A percentile compares a stretch with the other conserved stretches of the same genome.
Evolutionary conservation across 305 asterid genomes (phyloP).

Genomic region (Fraxinus baroniana): DNA sequence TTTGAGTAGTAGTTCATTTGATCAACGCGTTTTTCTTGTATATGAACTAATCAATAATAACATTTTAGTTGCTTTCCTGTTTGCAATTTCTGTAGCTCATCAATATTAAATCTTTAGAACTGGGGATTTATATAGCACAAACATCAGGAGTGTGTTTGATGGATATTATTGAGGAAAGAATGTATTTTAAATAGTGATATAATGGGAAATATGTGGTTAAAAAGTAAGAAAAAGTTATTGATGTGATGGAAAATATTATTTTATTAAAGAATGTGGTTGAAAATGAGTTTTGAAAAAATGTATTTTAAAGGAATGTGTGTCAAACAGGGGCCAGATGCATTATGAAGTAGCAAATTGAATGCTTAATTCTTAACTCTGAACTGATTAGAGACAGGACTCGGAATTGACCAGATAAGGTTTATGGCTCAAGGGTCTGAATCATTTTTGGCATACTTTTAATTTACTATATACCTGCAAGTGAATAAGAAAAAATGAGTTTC

Average conservation of each 20-base stretch:
- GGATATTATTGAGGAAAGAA: too few relatives aligned
- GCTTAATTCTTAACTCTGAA: background rate
- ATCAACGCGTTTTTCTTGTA: background rate
- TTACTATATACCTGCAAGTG: background rate
- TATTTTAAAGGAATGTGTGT: too few relatives aligned
- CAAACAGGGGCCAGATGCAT: background rate
- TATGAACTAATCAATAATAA: background rate
- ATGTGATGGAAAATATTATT: too few relatives aligned
- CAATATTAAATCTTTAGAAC: background rate
- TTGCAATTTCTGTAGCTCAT: background rate
- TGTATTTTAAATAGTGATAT: too few relatives aligned
- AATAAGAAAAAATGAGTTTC: background rate
- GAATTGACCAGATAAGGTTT: conserved; percentile 5
- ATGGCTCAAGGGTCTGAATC: background rate
- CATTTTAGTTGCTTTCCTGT: background rate
- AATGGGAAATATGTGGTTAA: too few relatives aligned
- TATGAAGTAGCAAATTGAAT: conserved; percentile 1
- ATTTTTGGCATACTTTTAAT: background rate
- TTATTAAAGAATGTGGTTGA: too few relatives aligned
- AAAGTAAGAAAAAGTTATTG: too few relatives aligned
- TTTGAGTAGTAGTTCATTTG: background rate
- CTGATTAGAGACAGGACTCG: background rate
- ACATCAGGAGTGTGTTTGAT: background rate
- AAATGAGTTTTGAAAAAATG: too few relatives aligned
- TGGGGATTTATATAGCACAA: background rate